A percentile compares a stretch with the other conserved stretches of the same genome.
These are phyloP conservation scores for Peterozyma toletana DNA, from an alignment of 805 yeast genomes.

Conservation along the genomic window DNA sequence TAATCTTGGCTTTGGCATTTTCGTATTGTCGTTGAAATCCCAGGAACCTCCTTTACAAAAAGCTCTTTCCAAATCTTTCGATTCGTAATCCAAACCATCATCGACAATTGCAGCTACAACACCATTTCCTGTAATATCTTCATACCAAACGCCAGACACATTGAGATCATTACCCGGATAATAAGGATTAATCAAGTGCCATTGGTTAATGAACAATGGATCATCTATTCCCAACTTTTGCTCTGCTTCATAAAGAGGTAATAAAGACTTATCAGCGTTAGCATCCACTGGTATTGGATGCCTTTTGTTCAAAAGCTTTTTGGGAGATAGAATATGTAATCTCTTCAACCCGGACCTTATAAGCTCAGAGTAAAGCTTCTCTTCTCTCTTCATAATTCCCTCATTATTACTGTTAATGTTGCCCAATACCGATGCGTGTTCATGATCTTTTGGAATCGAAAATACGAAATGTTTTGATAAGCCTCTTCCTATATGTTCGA, in stretches of 20 bases:
- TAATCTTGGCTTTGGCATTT: slow-evolving; percentile 74
- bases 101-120: slow-evolving; percentile 85
- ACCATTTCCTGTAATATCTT: slow-evolving; percentile 74
- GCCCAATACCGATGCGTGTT: slow-evolving; percentile 26
- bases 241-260: slow-evolving; percentile 36
- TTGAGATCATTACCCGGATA: slow-evolving; percentile 82
- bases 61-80: slow-evolving; percentile 62
- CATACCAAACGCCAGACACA: slow-evolving; percentile 78
- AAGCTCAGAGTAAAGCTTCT: slow-evolving; percentile 19
- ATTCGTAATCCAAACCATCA: slow-evolving; percentile 86
- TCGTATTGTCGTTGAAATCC: slow-evolving; percentile 79
- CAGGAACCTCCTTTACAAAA: slow-evolving; percentile 79
- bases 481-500: slow-evolving; percentile 61
- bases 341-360: slow-evolving; percentile 31
- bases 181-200: slow-evolving; percentile 81
- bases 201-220: slow-evolving; percentile 78
- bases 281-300: slow-evolving; percentile 40
- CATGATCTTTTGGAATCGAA: slow-evolving; percentile 38
- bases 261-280: slow-evolving; percentile 45
- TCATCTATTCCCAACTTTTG: slow-evolving; percentile 60
- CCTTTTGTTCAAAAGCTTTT: slow-evolving; percentile 40
- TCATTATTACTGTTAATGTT: slow-evolving; percentile 24
- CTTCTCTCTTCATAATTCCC: slow-evolving; percentile 22
- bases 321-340: slow-evolving; percentile 49
- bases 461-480: slow-evolving; percentile 60